Conservation (phyloP, 805 yeast species). For the Kuraishia ogatae region DNA sequence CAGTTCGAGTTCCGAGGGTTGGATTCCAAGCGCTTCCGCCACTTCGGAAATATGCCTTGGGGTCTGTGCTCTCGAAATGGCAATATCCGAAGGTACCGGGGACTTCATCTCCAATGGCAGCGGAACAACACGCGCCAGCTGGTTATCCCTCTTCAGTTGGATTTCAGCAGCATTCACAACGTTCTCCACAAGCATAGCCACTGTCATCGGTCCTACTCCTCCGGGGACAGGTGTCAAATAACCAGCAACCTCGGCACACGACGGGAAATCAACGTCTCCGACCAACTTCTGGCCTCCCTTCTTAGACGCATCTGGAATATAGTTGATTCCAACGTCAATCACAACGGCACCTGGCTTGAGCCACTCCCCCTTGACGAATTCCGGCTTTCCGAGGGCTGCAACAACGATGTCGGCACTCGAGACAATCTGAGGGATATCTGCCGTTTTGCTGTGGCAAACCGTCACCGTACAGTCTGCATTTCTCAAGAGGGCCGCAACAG, state of each 20-base stretch:
- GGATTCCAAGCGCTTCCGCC: slow-evolving; percentile 77
- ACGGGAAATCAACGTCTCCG: slow-evolving; percentile 88
- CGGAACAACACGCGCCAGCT: slow-evolving; percentile 3
- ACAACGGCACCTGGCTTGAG: slow-evolving; percentile 78
- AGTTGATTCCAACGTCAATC: slow-evolving; percentile 93
- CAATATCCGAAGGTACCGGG: slow-evolving; percentile 91
- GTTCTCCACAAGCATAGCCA: slow-evolving; percentile 86
- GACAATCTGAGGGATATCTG: slow-evolving; percentile 47
- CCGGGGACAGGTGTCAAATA: slow-evolving; percentile 96
- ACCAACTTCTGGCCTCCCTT: slow-evolving; percentile 77
- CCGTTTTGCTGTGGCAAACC: slow-evolving; percentile 68
- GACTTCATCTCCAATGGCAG: slow-evolving; percentile 1
- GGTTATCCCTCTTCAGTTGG: background rate
- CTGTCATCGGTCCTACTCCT: slow-evolving; percentile 99
- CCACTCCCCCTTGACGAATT: slow-evolving; percentile 82
- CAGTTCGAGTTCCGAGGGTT: slow-evolving; percentile 72
- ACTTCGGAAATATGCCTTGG: slow-evolving; percentile 75
- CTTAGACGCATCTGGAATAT: slow-evolving; percentile 63
- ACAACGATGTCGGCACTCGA: slow-evolving; percentile 77
- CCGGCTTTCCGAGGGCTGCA: slow-evolving; percentile 86
- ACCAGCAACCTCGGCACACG: slow-evolving; percentile 54
- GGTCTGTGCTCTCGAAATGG: slow-evolving; percentile 76
- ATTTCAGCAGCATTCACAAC: slow-evolving; percentile 65
- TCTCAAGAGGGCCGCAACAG: slow-evolving; percentile 77
- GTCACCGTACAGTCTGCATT: slow-evolving; percentile 85